A percentile compares a stretch with the other conserved stretches of the same genome.
These are phyloP conservation scores for Persicaria maculosa DNA, from an alignment of 148 eudicot species.

Conservation along the genomic window DNA sequence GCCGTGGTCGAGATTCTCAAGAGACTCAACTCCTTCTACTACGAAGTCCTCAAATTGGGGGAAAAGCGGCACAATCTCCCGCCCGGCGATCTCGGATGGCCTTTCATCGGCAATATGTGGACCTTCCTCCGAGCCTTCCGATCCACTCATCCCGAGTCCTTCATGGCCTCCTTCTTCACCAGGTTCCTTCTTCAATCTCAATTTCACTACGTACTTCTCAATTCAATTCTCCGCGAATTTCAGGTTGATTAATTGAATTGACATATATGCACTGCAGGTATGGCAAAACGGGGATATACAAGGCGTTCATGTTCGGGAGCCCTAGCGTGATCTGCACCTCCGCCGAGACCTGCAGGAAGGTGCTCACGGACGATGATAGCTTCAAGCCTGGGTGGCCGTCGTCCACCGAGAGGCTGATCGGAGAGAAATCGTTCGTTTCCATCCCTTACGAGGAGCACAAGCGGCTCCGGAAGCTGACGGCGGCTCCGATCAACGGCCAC, in stretches of 20 bases:
- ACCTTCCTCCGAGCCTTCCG: constrained; percentile 71
- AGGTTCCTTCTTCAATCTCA: constrained; percentile 28
- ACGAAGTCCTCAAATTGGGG: constrained; percentile 42
- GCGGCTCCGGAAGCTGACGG: constrained; percentile 24
- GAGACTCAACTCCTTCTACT: constrained; percentile 39
- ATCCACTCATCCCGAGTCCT: constrained; percentile 70
- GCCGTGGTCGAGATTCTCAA: constrained; percentile 23
- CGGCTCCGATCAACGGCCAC: constrained; percentile 27
- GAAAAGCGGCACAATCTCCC: constrained; percentile 40
- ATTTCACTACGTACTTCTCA: not conserved
- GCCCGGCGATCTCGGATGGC: constrained; percentile 87
- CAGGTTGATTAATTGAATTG: too few species aligned
- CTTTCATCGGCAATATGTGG: constrained; percentile 81
- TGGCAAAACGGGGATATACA: constrained; percentile 26
- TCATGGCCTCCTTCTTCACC: constrained; percentile 34
- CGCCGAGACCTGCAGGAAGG: constrained; percentile 24
- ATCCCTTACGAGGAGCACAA: constrained; percentile 27
- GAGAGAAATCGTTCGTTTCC: constrained; percentile 25
- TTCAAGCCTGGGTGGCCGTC: constrained; percentile 30
- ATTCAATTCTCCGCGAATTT: too few species aligned
- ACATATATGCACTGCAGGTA: constrained; percentile 1
- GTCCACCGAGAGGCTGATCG: constrained; percentile 28
- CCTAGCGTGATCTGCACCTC: constrained; percentile 30
- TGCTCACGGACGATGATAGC: constrained; percentile 22
- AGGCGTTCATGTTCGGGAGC: constrained; percentile 25